Evolutionary conservation across 306 rosid species (phyloP).

Genomic region (Cyamopsis tetragonoloba): DNA sequence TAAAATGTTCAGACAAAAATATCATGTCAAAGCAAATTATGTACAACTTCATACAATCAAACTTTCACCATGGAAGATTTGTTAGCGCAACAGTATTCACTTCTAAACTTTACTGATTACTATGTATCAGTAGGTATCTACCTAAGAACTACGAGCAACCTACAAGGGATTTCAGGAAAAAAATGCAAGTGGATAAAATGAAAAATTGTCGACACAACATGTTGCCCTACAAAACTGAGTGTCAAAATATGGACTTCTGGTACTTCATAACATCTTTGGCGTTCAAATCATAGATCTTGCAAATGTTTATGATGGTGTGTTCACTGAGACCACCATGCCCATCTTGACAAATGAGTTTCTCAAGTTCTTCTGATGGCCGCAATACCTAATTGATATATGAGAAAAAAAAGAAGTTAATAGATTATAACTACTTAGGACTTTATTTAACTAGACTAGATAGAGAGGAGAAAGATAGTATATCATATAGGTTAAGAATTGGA

Average conservation of each 20-base stretch:
- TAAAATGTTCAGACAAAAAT: neutral
- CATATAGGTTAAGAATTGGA: no score
- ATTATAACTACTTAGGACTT: neutral
- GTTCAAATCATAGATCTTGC: slow-evolving; percentile 67
- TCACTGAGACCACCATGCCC: slow-evolving; percentile 41
- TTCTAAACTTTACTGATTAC: neutral
- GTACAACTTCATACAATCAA: neutral
- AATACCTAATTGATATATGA: slow-evolving; percentile 38
- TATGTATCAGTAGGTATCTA: neutral
- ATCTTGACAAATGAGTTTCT: slow-evolving; percentile 38
- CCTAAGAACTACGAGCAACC: no score
- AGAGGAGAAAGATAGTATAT: neutral
- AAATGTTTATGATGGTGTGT: slow-evolving; percentile 45
- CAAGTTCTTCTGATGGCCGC: slow-evolving; percentile 67
- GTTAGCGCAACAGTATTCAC: neutral
- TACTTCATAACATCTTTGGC: slow-evolving; percentile 57
- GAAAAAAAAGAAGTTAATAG: neutral
- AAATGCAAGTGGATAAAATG: neutral
- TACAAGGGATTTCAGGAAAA: neutral
- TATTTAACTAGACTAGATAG: neutral
- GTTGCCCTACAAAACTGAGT: slow-evolving; percentile 9
- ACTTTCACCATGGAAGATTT: neutral
- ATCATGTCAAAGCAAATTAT: neutral
- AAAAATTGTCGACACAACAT: neutral
- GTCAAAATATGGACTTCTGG: slow-evolving; percentile 29